Evolutionary conservation across 768 basidiomycete genomes (phyloP).

Genomic region (Solioccasus polychromus): DNA sequence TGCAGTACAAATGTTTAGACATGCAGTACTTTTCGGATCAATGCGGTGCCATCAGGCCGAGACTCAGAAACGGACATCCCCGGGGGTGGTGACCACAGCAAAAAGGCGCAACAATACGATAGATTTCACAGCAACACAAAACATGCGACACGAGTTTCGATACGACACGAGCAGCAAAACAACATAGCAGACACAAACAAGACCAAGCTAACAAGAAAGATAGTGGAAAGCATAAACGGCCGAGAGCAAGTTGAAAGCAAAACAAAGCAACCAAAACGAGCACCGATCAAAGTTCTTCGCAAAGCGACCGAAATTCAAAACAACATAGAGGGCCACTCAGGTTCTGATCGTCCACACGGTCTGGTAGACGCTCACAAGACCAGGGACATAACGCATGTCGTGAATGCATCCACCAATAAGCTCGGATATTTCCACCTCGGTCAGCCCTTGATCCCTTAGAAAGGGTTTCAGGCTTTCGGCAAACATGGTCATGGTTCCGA

Average conservation of each 20-base stretch:
- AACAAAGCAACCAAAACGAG: background rate
- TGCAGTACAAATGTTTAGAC: too few species aligned
- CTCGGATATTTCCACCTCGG: constrained; percentile 35
- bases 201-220: too few species aligned
- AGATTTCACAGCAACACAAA: too few species aligned
- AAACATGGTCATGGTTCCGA: constrained; percentile 39
- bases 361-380: constrained; percentile 48
- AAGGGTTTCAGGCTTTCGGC: constrained; percentile 49
- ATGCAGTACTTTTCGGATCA: too few species aligned
- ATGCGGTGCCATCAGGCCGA: too few species aligned
- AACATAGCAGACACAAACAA: background rate
- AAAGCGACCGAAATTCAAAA: background rate
- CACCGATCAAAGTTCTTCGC: background rate
- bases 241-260: too few species aligned
- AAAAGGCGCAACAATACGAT: too few species aligned
- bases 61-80: too few species aligned
- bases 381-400: constrained; percentile 46
- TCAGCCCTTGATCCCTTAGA: constrained; percentile 37
- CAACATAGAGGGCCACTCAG: constrained; percentile 5
- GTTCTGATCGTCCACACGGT: constrained; percentile 45
- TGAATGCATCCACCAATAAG: constrained; percentile 41
- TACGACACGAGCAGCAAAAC: too few species aligned
- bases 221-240: too few species aligned
- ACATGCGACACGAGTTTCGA: too few species aligned
- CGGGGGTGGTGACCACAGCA: too few species aligned